Base-by-base conservation (phyloP, 2,329 filamentous ascomycete genomes). In the Penicillium paneum region DNA sequence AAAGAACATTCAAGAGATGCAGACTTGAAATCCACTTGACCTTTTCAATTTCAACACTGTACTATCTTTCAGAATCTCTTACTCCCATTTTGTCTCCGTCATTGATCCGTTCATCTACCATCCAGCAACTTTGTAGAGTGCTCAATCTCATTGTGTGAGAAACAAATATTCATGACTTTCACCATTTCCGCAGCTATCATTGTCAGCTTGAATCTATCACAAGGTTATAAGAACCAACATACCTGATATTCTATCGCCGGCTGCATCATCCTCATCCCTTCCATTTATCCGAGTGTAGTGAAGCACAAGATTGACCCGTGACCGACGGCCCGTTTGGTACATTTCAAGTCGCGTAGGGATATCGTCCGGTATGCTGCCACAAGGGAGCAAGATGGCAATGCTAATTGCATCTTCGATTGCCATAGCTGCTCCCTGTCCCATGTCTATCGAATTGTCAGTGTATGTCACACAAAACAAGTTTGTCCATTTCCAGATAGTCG, bases 401-500 rank as follows among this genome's bases (percentile, higher is more conserved):
- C 62, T 63, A 1, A 67, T 54, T 0, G 67, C 66, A 49, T 71
- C 68, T 54, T 71, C 69, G 12, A 72, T 65, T 6, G 67, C 69
- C 68, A 69, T 70, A 1, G 64, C 64, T 5, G 63, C 69, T 34
- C 68, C 69, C 43, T 72, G 67, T 3, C 67, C 67, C 58, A 69
- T 64, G 32, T 64, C 65, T 66, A 41, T 12, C 19, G 10, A 35
- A 28, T 17, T 40, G 39, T 54, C 36, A 50, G 36, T 49, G 15
- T 32, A 17, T 41, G 11, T 43, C 11, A 5, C 3, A 36, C 8
- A 24, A 4, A 24, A 4, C 15, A 5, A 8, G 13, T 29, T 3
- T 12, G 8, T 21, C 8, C 1, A 10, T 13, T 3, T 19, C 1
- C 12, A 47, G 46, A 13, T 13, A 29, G 11, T 12, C 11, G 13